Evolutionary conservation across 2,329 filamentous ascomycete species (phyloP), one percentile per base, ranked within the genome.

Genomic region (Colletotrichum euphorbiae): DNA sequence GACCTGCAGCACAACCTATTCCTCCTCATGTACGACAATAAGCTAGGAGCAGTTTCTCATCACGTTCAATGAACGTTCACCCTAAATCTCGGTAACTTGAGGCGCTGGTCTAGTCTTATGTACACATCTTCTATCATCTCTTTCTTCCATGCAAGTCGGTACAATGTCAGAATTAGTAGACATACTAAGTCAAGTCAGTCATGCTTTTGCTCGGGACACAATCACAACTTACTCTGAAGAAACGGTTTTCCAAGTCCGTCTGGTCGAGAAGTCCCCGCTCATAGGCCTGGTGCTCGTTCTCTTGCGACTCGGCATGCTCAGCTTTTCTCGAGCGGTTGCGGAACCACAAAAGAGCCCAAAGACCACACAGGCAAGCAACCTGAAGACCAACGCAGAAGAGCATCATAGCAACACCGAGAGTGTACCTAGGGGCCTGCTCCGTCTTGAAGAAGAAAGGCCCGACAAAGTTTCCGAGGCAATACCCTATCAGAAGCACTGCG

Each of bases 391-490:
- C 38, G 43, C 69, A 70, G 31, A 67, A 67, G 2, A 70, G 36
- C 61, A 74, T 75, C 52, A 70, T 72, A 2, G 67, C 73, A 12
- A 78, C 75, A 1, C 73, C 79, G 2, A 78, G 73, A 76, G 80
- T 46, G 13, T 67, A 67, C 11, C 50, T 24, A 0, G 59, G 64
- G 0, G 76, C 74, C 51, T 81, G 77, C 0, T 71, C 62, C 0
- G 77, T 61, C 33, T 76, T 74, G 72, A 82, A 83, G 21, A 81
- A 80, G 56, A 80, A 75, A 0, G 81, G 80, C 0, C 89, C 90
- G 73, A 92, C 83, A 61, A 92, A 90, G 74, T 91, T 91, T 3
- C 90, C 90, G 28, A 68, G 51, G 2, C 65, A 68, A 51, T 63
- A 67, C 3, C 59, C 64, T 7, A 67, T 65, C n/a, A 65, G 51